Conservation (phyloP, 1,284 basidiomycete genomes). For the Vanrija sp. region DNA sequence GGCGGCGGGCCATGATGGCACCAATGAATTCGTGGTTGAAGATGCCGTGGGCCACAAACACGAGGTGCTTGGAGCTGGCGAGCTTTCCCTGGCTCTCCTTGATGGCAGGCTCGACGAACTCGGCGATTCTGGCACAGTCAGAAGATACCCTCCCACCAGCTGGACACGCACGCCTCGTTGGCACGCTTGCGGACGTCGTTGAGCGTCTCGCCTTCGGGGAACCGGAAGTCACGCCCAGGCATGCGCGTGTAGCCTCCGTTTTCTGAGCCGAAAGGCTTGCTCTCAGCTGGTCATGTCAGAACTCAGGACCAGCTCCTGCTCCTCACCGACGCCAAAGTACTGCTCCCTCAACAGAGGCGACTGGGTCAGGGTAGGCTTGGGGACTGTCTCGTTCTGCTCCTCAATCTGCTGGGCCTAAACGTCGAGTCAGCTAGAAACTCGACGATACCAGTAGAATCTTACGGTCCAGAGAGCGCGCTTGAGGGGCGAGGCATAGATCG, state of each 20-base stretch:
- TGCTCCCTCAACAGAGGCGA: constrained; percentile 45
- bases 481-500: constrained; percentile 75
- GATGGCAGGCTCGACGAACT: constrained; percentile 43
- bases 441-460: background rate
- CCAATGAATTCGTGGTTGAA: constrained; percentile 49
- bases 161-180: constrained; percentile 40
- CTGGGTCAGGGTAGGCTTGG: constrained; percentile 34
- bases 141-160: background rate
- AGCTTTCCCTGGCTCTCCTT: constrained; percentile 26
- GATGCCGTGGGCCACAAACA: constrained; percentile 50
- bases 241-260: constrained; percentile 34
- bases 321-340: constrained; percentile 43
- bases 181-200: constrained; percentile 46
- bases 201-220: constrained; percentile 43
- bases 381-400: constrained; percentile 26
- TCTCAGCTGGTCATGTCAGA: constrained; percentile 24
- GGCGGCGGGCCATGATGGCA: constrained; percentile 38
- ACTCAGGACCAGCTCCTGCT: background rate
- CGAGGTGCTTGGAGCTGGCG: constrained; percentile 29
- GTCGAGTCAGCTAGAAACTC: background rate
- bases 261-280: constrained; percentile 35
- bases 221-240: constrained; percentile 38
- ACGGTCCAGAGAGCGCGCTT: constrained; percentile 61
- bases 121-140: constrained; percentile 26
- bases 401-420: constrained; percentile 47